Conservation (phyloP, 352 stramenopile genomes). For the Hyaloperonospora brassicae region DNA sequence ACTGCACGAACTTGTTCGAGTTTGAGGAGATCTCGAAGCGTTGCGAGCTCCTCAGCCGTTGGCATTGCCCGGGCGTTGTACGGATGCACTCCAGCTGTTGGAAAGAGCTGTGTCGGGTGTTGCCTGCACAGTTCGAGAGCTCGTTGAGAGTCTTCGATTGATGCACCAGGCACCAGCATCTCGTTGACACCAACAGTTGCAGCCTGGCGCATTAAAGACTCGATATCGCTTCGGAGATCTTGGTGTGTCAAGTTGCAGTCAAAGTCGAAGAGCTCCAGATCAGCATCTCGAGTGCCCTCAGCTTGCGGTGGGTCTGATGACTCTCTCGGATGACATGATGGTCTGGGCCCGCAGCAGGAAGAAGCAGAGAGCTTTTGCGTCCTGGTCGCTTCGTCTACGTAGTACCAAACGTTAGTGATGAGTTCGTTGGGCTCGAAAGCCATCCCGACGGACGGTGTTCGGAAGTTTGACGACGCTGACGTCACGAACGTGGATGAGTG, state of each 20-base stretch:
- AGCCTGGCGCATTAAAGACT: slow-evolving; percentile 32
- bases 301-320: not conserved
- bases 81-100: slow-evolving; percentile 70
- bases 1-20: slow-evolving; percentile 38
- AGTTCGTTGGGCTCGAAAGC: slow-evolving; percentile 3
- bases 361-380: slow-evolving; percentile 7
- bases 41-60: slow-evolving; percentile 24
- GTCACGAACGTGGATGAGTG: no score
- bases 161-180: slow-evolving; percentile 73
- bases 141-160: slow-evolving; percentile 51
- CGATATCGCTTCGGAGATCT: slow-evolving; percentile 40
- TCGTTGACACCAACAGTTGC: slow-evolving; percentile 38
- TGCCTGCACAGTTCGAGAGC: slow-evolving; percentile 49
- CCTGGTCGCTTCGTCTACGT: slow-evolving; percentile 11
- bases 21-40: slow-evolving; percentile 28
- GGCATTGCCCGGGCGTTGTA: slow-evolving; percentile 55
- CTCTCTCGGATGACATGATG: slow-evolving; percentile 6
- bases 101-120: slow-evolving; percentile 48
- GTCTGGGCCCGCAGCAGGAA: slow-evolving; percentile 4
- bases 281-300: not conserved
- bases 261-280: slow-evolving; percentile 60
- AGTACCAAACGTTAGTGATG: slow-evolving; percentile 26
- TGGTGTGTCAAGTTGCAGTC: slow-evolving; percentile 78
- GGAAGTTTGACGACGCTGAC: no score
- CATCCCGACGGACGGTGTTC: no score